These are phyloP conservation scores for Hordeum marinum DNA, from an alignment of 176 grass and related monocot genomes.

Conservation along the genomic window DNA sequence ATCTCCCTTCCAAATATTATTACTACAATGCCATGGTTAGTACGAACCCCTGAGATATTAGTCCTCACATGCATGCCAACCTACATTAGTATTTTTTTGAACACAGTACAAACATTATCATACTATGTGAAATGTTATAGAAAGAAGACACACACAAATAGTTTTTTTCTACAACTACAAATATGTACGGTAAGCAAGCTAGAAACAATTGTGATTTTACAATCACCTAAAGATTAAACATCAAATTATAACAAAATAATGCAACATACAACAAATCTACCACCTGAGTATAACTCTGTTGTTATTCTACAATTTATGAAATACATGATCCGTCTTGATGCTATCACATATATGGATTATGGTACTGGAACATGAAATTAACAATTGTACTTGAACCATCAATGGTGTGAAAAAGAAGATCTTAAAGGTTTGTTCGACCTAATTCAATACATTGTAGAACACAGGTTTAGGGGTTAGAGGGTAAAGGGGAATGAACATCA, in stretches of 20 bases:
- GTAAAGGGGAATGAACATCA: background rate
- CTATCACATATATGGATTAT: background rate
- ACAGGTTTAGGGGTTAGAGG: background rate
- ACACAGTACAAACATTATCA: background rate
- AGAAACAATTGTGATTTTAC: background rate
- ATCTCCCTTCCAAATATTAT: constrained; percentile 14
- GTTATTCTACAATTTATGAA: background rate
- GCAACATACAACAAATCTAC: too few relatives aligned
- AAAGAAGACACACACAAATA: too few relatives aligned
- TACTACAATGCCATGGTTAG: background rate
- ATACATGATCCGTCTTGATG: background rate
- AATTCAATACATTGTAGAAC: background rate
- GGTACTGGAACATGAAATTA: background rate
- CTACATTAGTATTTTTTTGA: background rate
- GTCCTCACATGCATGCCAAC: constrained; percentile 27
- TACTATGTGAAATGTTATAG: background rate
- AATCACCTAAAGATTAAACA: background rate
- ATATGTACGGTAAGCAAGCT: background rate
- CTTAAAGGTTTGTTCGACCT: background rate
- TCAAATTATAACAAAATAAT: too few relatives aligned
- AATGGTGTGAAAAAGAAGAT: background rate
- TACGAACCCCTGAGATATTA: constrained; percentile 1
- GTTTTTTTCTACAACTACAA: too few relatives aligned
- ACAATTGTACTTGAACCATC: background rate
- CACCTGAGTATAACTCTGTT: background rate